These are phyloP conservation scores for Neofusicoccum sp. DNA, from an alignment of 2,329 filamentous ascomycete species.

Conservation along the genomic window DNA sequence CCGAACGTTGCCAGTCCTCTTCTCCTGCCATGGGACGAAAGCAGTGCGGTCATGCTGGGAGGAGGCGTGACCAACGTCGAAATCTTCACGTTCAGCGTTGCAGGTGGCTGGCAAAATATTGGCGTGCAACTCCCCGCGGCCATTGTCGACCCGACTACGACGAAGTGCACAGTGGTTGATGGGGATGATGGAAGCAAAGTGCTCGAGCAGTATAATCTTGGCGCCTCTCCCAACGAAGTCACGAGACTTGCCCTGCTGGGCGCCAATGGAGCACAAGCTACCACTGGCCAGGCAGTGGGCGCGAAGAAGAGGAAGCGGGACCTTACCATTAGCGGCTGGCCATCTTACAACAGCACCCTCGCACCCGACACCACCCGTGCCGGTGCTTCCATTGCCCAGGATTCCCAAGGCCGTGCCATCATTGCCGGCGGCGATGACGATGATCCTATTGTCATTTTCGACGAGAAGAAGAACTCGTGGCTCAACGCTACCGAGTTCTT, in stretches of 20 bases:
- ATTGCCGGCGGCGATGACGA: slow-evolving; percentile 69
- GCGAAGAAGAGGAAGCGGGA: slow-evolving; percentile 46
- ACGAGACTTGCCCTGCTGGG: slow-evolving; percentile 66
- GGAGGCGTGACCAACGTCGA: slow-evolving; percentile 64
- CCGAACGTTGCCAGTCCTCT: slow-evolving; percentile 64
- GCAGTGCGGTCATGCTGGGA: slow-evolving; percentile 71
- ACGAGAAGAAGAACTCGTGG: slow-evolving; percentile 75
- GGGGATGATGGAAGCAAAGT: slow-evolving; percentile 76
- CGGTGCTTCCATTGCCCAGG: slow-evolving; percentile 71
- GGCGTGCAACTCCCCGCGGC: slow-evolving; percentile 62
- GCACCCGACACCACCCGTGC: slow-evolving; percentile 65
- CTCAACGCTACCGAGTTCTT: slow-evolving; percentile 67
- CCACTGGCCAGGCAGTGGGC: slow-evolving; percentile 50
- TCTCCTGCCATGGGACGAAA: slow-evolving; percentile 70
- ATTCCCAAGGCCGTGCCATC: slow-evolving; percentile 65
- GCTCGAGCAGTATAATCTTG: slow-evolving; percentile 75
- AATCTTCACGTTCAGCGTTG: slow-evolving; percentile 69
- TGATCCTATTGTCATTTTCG: slow-evolving; percentile 72
- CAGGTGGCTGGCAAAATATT: slow-evolving; percentile 65
- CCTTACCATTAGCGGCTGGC: slow-evolving; percentile 65
- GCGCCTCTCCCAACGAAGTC: slow-evolving; percentile 70
- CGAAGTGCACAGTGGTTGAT: slow-evolving; percentile 64
- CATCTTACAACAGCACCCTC: slow-evolving; percentile 71
- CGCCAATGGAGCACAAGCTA: slow-evolving; percentile 53
- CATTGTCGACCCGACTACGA: slow-evolving; percentile 57